These are phyloP conservation scores for Yamadazyma sp. DNA, from an alignment of 1,139 yeast genomes.

Conservation along the genomic window DNA sequence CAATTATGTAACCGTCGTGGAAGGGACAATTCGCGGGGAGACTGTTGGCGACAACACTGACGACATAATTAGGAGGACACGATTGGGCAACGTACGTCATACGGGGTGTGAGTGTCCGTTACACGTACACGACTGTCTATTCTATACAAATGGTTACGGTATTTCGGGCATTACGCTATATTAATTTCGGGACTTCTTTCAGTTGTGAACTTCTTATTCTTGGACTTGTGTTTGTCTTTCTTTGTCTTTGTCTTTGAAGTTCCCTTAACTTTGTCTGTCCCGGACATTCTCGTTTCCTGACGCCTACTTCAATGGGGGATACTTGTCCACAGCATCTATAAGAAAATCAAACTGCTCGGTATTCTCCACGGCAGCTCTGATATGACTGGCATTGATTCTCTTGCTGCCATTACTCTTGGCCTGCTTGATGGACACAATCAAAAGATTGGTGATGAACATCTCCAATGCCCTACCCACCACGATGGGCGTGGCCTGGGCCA, in stretches of 20 bases:
- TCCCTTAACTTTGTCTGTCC: no score
- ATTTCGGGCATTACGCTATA: no score
- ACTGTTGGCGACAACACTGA: not conserved
- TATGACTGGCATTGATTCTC: slow-evolving; percentile 79
- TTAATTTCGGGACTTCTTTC: no score
- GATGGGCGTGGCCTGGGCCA: slow-evolving; percentile 97
- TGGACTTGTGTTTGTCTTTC: no score
- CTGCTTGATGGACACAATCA: slow-evolving; percentile 77
- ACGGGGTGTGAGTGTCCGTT: no score
- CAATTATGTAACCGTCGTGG: not conserved
- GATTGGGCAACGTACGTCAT: no score
- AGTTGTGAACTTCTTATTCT: no score
- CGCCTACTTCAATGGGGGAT: slow-evolving; percentile 38
- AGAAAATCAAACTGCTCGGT: slow-evolving; percentile 93
- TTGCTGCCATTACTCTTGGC: slow-evolving; percentile 77
- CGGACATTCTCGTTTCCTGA: no score
- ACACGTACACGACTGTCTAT: no score
- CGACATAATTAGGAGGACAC: not conserved
- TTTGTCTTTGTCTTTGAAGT: no score
- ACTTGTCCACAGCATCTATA: slow-evolving; percentile 69
- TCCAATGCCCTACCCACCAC: slow-evolving; percentile 95
- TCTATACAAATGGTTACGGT: no score
- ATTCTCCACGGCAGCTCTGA: slow-evolving; percentile 77
- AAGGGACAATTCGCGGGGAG: slow-evolving; percentile 2
- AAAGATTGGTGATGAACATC: slow-evolving; percentile 84